Percentiles rank a stretch among this genome's conserved stretches.
These are phyloP conservation scores for Trichosporon sp. DNA, from an alignment of 1,284 basidiomycete species.

Conservation along the genomic window DNA sequence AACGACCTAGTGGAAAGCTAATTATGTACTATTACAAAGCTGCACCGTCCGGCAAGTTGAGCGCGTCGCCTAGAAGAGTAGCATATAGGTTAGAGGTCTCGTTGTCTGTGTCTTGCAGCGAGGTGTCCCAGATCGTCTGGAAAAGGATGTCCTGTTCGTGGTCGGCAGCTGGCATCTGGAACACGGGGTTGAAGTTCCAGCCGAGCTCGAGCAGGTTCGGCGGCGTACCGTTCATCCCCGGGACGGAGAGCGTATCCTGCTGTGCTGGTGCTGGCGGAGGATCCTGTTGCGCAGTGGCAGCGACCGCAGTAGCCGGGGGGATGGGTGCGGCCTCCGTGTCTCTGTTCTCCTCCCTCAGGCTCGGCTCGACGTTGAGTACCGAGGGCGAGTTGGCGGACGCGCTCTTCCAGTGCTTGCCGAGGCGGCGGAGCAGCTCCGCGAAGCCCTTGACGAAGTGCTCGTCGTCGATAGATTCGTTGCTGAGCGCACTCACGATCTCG, in stretches of 20 bases:
- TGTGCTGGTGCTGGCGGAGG: too few species aligned
- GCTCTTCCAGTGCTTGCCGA: slow-evolving; percentile 17
- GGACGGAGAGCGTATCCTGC: background rate
- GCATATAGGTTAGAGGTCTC: background rate
- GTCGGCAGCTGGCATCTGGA: slow-evolving; percentile 16
- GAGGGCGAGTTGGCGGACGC: background rate
- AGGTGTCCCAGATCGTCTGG: slow-evolving; percentile 20
- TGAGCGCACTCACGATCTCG: background rate
- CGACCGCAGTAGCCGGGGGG: too few species aligned
- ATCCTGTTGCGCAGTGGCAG: too few species aligned
- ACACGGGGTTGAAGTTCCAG: slow-evolving; percentile 16
- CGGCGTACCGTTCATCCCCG: background rate
- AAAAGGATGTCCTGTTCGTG: slow-evolving; percentile 13
- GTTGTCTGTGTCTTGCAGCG: background rate
- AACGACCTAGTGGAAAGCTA: too few species aligned
- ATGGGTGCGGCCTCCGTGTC: background rate
- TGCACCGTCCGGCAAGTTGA: background rate
- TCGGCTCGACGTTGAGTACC: background rate
- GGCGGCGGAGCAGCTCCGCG: slow-evolving; percentile 9
- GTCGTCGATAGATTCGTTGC: slow-evolving; percentile 10
- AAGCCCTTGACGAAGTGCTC: slow-evolving; percentile 16
- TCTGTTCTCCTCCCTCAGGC: background rate
- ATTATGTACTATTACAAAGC: background rate
- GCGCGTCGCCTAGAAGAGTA: background rate
- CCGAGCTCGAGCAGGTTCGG: background rate